Percentiles rank a stretch among this genome's conserved stretches.
phyloP scores from a whole-genome alignment of 805 yeast genomes.

The Zygoascus bituminiphila region DNA sequence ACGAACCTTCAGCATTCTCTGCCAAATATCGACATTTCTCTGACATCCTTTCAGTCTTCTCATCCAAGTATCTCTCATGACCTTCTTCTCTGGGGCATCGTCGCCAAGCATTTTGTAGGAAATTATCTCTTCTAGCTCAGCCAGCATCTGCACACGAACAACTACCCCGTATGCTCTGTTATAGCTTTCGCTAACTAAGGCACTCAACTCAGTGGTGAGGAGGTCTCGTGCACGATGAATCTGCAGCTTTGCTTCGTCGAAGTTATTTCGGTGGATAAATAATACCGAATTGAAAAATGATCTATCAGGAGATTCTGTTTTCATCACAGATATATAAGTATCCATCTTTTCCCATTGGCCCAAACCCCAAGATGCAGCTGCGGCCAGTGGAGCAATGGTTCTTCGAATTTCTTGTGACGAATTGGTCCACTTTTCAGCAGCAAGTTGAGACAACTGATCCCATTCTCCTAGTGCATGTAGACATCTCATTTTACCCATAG shows the following conservation, averaged over 20 bases:
- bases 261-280: constrained; percentile 76
- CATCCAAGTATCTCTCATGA: constrained; percentile 89
- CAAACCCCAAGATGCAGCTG: constrained; percentile 98
- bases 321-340: constrained; percentile 81
- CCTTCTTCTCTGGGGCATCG: constrained; percentile 67
- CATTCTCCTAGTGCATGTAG: constrained; percentile 98
- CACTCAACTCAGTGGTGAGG: constrained; percentile 86
- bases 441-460: constrained; percentile 83
- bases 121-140: constrained; percentile 92
- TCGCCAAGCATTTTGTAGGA: constrained; percentile 79
- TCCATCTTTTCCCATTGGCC: constrained; percentile 97
- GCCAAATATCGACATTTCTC: constrained; percentile 98
- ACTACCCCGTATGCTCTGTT: constrained; percentile 95
- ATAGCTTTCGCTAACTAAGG: constrained; percentile 89
- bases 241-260: constrained; percentile 69
- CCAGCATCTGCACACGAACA: constrained; percentile 93
- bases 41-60: constrained; percentile 89
- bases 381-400: constrained; percentile 92
- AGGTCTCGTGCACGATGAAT: constrained; percentile 81
- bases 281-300: constrained; percentile 91
- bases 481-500: constrained; percentile 97
- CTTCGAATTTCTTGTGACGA: constrained; percentile 67
- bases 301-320: constrained; percentile 84
- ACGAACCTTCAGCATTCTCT: constrained; percentile 84
- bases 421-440: constrained; percentile 75